Conservation (phyloP, 2,329 filamentous ascomycete species). For the Apiospora koreana region DNA sequence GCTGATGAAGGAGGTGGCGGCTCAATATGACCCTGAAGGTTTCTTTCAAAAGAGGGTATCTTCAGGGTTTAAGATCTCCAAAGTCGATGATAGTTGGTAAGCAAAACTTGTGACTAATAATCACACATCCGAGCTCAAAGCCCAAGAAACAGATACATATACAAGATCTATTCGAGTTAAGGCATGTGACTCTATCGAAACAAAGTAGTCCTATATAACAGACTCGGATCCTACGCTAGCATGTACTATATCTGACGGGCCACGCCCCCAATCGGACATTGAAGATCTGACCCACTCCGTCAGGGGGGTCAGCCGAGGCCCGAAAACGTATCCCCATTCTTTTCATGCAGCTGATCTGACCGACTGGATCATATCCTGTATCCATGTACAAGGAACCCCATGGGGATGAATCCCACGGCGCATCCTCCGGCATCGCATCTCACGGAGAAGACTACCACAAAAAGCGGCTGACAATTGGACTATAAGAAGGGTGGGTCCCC, state of each 20-base stretch:
- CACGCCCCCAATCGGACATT: not conserved
- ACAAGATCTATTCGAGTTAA: not conserved
- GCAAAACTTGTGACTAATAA: not conserved
- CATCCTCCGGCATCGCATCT: not conserved
- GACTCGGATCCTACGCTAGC: not conserved
- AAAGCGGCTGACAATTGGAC: not conserved
- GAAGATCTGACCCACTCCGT: not conserved
- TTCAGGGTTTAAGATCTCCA: not conserved
- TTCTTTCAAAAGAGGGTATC: not conserved
- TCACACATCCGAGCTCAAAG: not conserved
- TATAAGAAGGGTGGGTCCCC: not conserved
- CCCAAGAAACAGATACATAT: not conserved
- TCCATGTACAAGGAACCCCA: not conserved
- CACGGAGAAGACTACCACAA: no score
- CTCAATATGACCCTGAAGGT: conserved; percentile 33
- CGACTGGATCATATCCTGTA: not conserved
- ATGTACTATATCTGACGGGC: not conserved
- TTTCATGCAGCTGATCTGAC: not conserved
- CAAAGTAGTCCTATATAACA: no score
- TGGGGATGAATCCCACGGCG: not conserved
- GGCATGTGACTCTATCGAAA: not conserved
- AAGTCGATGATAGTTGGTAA: not conserved
- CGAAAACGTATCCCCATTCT: not conserved
- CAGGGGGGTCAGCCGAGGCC: conserved; percentile 1
- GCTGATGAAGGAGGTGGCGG: conserved; percentile 30